Conservation (phyloP, 306 rosid species). For the Potentilla sterilis region DNA sequence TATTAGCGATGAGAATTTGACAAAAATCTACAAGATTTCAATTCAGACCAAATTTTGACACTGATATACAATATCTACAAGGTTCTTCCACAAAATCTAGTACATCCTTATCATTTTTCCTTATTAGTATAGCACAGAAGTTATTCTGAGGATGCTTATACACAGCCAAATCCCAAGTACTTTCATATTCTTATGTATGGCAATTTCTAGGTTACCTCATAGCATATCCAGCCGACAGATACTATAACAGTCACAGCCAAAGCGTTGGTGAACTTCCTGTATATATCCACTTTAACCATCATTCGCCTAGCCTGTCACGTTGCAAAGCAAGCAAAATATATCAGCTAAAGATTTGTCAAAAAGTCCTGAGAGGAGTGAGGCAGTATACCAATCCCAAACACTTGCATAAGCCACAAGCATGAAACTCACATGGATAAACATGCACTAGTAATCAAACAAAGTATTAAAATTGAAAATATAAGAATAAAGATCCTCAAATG, state of each 20-base stretch:
- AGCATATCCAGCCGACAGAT: conserved; percentile 94
- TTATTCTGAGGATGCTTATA: not conserved
- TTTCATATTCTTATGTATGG: not conserved
- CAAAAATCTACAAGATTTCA: not conserved
- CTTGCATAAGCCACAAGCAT: not conserved
- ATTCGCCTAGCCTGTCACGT: conserved; percentile 77
- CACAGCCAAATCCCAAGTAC: not conserved
- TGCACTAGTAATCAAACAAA: not conserved
- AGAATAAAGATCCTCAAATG: conserved; percentile 6
- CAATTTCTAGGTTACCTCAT: conserved; percentile 63
- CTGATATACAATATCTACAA: not conserved
- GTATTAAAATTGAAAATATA: conserved; percentile 7
- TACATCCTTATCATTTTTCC: not conserved
- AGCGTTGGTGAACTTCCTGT: conserved; percentile 91
- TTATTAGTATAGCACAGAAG: not conserved
- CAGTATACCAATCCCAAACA: not conserved
- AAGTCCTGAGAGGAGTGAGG: not conserved
- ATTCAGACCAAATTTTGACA: not conserved
- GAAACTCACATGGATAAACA: not conserved
- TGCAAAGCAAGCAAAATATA: conserved; percentile 27
- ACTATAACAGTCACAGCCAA: conserved; percentile 85
- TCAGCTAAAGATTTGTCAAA: conserved; percentile 17
- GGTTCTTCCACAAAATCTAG: not conserved
- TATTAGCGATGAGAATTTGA: not conserved
- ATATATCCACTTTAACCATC: conserved; percentile 87